Percentiles rank a stretch among this genome's conserved stretches.
Evolutionary conservation across 2,329 filamentous ascomycete genomes (phyloP).

Genomic region (Pyricularia pennisetigena): DNA sequence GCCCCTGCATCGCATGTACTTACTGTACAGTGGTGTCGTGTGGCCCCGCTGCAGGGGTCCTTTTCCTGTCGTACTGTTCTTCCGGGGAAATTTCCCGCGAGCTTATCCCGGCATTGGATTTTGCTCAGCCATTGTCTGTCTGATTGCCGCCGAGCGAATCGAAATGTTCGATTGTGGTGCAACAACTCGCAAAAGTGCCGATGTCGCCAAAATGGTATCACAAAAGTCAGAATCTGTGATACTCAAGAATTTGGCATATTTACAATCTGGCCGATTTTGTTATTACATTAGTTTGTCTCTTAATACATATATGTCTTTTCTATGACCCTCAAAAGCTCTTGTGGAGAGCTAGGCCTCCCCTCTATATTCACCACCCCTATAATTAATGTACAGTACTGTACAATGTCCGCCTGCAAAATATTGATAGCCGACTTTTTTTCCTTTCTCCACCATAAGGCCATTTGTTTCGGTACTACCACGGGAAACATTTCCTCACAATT

Average conservation of each 20-base stretch:
- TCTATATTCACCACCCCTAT: not conserved
- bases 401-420: not conserved
- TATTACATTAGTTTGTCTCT: no score
- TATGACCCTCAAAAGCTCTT: not conserved
- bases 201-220: not conserved
- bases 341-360: not conserved
- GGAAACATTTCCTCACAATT: not conserved
- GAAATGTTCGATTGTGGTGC: not conserved
- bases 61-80: not conserved
- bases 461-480: not conserved
- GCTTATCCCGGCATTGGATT: not conserved
- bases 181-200: not conserved
- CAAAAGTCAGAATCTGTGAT: not conserved
- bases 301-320: no score
- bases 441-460: not conserved
- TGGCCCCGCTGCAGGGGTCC: not conserved
- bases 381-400: no score
- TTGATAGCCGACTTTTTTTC: not conserved
- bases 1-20: not conserved
- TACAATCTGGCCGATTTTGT: no score
- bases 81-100: not conserved
- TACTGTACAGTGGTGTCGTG: no score
- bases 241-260: no score
- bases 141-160: not conserved
- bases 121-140: not conserved